A percentile compares a stretch with the other conserved stretches of the same genome.
These are phyloP conservation scores for Solanum pennellii DNA, from an alignment of 257 asterid species.

Conservation along the genomic window DNA sequence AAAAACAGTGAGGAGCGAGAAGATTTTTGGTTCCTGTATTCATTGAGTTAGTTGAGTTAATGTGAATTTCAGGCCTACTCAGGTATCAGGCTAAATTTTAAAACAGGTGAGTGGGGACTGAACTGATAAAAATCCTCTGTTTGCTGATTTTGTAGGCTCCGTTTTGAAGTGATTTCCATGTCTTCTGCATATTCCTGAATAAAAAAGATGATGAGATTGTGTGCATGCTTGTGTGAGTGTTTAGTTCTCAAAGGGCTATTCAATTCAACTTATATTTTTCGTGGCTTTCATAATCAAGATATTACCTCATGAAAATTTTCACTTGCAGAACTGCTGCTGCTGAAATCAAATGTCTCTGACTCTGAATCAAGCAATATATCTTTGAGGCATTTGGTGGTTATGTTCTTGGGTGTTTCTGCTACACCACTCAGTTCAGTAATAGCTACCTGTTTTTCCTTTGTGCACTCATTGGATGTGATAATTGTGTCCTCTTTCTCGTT, in stretches of 20 bases:
- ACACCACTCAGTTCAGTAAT: background rate
- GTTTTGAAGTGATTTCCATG: slow-evolving; percentile 8
- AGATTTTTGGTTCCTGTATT: slow-evolving; percentile 22
- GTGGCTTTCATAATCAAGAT: background rate
- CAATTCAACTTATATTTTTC: background rate
- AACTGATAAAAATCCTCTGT: slow-evolving; percentile 20
- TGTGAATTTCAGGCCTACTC: background rate
- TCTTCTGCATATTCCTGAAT: slow-evolving; percentile 32
- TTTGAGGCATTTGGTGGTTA: slow-evolving; percentile 50
- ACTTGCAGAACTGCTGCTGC: slow-evolving; percentile 21
- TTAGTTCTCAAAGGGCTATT: background rate
- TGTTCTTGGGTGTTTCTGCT: slow-evolving; percentile 13
- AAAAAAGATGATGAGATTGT: background rate
- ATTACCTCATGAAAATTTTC: slow-evolving; percentile 41
- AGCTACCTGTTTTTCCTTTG: slow-evolving; percentile 6
- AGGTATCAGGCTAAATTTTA: background rate
- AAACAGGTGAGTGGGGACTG: slow-evolving; percentile 13
- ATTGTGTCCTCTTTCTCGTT: background rate
- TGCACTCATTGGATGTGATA: background rate
- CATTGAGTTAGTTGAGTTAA: background rate
- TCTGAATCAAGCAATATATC: slow-evolving; percentile 71
- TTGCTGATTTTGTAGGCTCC: slow-evolving; percentile 13
- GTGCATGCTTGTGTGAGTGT: background rate
- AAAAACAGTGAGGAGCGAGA: slow-evolving; percentile 10
- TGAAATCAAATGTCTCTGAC: slow-evolving; percentile 34